Evolutionary conservation across 108 stramenopile genomes (phyloP), one percentile per base, ranked within the genome.

Genomic region (Conticribra guillardii): DNA sequence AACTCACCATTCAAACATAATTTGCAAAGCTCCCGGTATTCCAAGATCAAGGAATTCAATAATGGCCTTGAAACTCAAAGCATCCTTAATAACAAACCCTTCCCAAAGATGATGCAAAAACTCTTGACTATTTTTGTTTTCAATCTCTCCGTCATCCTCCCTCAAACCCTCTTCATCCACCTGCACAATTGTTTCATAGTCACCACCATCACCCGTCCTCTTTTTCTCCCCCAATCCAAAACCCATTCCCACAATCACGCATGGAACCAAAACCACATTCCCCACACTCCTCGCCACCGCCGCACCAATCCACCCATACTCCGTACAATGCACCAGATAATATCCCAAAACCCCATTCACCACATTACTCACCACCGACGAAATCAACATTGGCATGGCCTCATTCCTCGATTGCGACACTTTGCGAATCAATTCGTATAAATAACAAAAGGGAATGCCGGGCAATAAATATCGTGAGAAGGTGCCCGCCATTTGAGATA

Each of bases 221-320:
- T n/a, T n/a, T n/a, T n/a, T 37, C 58, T 29, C 1, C 58, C 58
- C 45, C 24, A 62, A 33, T 34, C 60, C 60, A 62, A 33, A 67
- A n/a, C 5, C 18, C 78, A 79, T 79, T 46, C 60, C 58, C 26
- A 79, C 9, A 16, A 67, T 59, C 30, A 79, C 32, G n/a, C 32
- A 18, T 0, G 74, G 76, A 18, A 78, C 17, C 52, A 67, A 32
- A 17, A 62, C 23, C 41, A 69, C 50, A 26, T 54, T 30, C 2
- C 81, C 71, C 46, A 73, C 27, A 4, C 62, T 44, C 24, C 81
- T 58, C 15, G 81, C 81, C 4, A 82, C 27, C 9, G 76, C 76
- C 16, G 81, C 81, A 14, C 81, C 81, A 0, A 82, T 28, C 81
- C 81, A 82, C 11, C 81, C 81, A 60, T 29, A 78, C 2, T 1